These are phyloP conservation scores for Leucosporidium creatinivorum DNA, from an alignment of 768 basidiomycete species.

Conservation along the genomic window DNA sequence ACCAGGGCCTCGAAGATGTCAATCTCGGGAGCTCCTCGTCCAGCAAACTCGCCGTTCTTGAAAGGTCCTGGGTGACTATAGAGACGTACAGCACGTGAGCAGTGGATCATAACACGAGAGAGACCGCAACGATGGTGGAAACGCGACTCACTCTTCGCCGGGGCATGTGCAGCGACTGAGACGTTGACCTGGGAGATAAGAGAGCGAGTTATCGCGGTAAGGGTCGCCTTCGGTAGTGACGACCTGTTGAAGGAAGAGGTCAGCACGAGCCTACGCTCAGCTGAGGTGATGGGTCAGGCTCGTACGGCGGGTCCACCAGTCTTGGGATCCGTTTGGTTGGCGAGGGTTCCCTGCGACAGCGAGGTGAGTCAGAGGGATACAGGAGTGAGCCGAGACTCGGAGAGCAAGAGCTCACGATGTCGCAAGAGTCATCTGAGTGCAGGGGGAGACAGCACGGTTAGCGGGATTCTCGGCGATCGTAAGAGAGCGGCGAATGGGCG, in stretches of 20 bases:
- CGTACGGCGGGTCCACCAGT: not conserved
- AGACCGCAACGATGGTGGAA: conserved; percentile 46
- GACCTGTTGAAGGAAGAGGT: not conserved
- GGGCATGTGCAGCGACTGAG: conserved; percentile 82
- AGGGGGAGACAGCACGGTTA: too few relatives aligned
- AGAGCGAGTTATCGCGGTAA: conserved; percentile 52
- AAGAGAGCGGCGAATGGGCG: too few relatives aligned
- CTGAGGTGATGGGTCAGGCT: too few relatives aligned
- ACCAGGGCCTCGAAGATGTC: conserved; percentile 5
- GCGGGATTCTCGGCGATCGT: too few relatives aligned
- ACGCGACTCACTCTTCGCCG: conserved; percentile 50
- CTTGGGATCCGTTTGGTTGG: conserved; percentile 55
- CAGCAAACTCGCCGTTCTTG: not conserved
- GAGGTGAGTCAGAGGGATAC: too few relatives aligned
- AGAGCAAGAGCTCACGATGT: too few relatives aligned
- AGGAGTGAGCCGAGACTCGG: too few relatives aligned
- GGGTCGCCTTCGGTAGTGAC: conserved; percentile 52
- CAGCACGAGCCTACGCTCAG: too few relatives aligned
- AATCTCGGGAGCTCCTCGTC: not conserved
- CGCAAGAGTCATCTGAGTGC: too few relatives aligned
- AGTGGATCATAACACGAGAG: too few relatives aligned
- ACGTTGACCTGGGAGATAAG: conserved; percentile 79
- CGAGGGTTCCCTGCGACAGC: conserved; percentile 53
- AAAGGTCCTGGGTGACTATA: not conserved
- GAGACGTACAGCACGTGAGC: too few relatives aligned